phyloP scores from a whole-genome alignment of 2,329 filamentous ascomycete genomes.

The Claviceps pusilla region DNA sequence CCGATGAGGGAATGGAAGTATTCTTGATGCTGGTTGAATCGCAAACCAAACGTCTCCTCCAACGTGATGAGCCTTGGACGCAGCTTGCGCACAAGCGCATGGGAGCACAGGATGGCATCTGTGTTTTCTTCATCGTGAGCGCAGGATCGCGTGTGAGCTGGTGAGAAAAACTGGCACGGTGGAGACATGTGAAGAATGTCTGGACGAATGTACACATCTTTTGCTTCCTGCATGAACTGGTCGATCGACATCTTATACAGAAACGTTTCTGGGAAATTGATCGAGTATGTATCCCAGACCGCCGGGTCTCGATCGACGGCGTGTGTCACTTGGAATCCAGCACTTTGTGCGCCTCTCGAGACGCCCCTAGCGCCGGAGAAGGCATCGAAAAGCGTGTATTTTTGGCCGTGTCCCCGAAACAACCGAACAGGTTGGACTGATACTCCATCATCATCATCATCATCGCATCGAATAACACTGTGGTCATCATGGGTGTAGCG shows the following conservation, averaged over 20 bases:
- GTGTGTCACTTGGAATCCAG: conserved; percentile 43
- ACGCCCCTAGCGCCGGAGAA: conserved; percentile 63
- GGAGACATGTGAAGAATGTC: conserved; percentile 64
- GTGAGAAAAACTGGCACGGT: conserved; percentile 64
- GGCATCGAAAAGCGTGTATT: conserved; percentile 54
- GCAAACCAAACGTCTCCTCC: conserved; percentile 63
- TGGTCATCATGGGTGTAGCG: not conserved
- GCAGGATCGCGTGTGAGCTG: conserved; percentile 54
- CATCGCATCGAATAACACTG: not conserved
- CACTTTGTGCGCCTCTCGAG: conserved; percentile 44
- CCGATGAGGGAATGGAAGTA: conserved; percentile 47
- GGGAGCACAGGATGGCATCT: conserved; percentile 39
- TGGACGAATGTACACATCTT: conserved; percentile 22
- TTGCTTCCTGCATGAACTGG: conserved; percentile 29
- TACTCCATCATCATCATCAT: not conserved
- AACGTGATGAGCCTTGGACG: conserved; percentile 58
- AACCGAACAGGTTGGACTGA: not conserved
- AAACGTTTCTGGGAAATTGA: conserved; percentile 39
- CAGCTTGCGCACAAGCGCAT: conserved; percentile 38
- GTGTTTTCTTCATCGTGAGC: conserved; percentile 56
- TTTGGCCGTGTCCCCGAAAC: conserved; percentile 18
- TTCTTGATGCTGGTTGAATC: conserved; percentile 32
- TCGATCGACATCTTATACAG: conserved; percentile 34
- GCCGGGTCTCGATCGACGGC: conserved; percentile 47
- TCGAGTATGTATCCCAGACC: conserved; percentile 41